A percentile compares a stretch with the other conserved stretches of the same genome.
phyloP scores from a whole-genome alignment of 2,329 filamentous ascomycete genomes.

The Colletotrichum simmondsii region DNA sequence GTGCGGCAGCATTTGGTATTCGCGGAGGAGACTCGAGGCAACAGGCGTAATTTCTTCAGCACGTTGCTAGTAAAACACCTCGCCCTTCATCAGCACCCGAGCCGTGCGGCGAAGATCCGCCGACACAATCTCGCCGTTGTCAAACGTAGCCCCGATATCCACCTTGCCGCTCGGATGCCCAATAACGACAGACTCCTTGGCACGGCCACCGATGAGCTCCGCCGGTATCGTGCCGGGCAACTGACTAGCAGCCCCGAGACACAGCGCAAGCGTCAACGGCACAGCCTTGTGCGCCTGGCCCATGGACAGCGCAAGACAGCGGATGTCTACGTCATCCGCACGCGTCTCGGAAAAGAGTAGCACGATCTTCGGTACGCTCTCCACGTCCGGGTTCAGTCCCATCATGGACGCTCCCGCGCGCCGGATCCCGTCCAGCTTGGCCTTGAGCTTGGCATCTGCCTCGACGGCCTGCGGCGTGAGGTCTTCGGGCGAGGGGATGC shows the following conservation, averaged over 20 bases:
- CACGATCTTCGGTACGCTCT: slow-evolving; percentile 57
- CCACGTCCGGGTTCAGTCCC: slow-evolving; percentile 49
- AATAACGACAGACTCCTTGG: slow-evolving; percentile 49
- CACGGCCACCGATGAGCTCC: slow-evolving; percentile 39
- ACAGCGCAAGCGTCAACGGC: slow-evolving; percentile 53
- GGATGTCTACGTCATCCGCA: slow-evolving; percentile 48
- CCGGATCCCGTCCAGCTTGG: slow-evolving; percentile 48
- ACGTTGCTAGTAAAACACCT: slow-evolving; percentile 53
- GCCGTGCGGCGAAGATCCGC: slow-evolving; percentile 60
- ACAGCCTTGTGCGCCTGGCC: slow-evolving; percentile 56
- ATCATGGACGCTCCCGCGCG: slow-evolving; percentile 49
- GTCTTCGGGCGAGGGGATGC: slow-evolving; percentile 31
- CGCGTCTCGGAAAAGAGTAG: slow-evolving; percentile 49
- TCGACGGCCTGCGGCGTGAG: slow-evolving; percentile 45
- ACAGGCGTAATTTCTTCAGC: too few species aligned
- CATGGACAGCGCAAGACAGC: slow-evolving; percentile 59
- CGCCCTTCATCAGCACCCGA: slow-evolving; percentile 60
- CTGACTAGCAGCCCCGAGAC: slow-evolving; percentile 50
- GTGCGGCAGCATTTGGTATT: too few species aligned
- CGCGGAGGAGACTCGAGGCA: too few species aligned
- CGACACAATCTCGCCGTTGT: slow-evolving; percentile 52
- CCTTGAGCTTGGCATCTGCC: slow-evolving; percentile 42
- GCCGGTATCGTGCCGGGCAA: slow-evolving; percentile 54
- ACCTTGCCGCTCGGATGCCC: slow-evolving; percentile 59
- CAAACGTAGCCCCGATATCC: slow-evolving; percentile 55